Conservation (phyloP, 2,329 filamentous ascomycete species). For the Periglandula ipomoeae region DNA sequence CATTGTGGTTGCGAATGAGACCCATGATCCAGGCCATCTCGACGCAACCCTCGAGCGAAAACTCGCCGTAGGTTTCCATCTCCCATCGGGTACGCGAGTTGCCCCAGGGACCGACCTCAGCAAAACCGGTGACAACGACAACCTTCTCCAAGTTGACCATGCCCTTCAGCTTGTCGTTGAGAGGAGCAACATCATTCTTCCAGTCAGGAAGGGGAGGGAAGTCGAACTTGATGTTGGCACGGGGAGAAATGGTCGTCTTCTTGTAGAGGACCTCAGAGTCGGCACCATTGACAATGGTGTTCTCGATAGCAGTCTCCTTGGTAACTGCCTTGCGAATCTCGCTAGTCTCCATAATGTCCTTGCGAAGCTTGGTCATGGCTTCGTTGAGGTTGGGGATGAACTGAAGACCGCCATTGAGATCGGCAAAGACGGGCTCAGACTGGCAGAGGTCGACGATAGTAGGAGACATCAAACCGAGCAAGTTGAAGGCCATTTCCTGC, state of each 20-base stretch:
- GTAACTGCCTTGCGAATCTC: conserved; percentile 89
- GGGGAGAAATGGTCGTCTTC: conserved; percentile 85
- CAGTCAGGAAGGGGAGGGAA: conserved; percentile 88
- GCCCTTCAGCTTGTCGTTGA: conserved; percentile 81
- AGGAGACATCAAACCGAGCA: conserved; percentile 92
- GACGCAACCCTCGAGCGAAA: conserved; percentile 94
- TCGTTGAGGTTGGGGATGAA: conserved; percentile 95
- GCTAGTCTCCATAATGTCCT: conserved; percentile 90
- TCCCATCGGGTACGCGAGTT: conserved; percentile 98
- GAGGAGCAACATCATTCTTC: conserved; percentile 81
- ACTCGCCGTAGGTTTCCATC: conserved; percentile 95
- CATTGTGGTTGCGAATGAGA: conserved; percentile 97
- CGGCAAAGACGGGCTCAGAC: conserved; percentile 88
- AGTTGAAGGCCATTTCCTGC: conserved; percentile 99
- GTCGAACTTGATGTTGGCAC: conserved; percentile 96
- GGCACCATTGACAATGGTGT: conserved; percentile 94
- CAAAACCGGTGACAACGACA: conserved; percentile 92
- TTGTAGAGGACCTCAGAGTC: conserved; percentile 88
- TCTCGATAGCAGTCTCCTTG: conserved; percentile 92
- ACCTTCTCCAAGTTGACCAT: conserved; percentile 99
- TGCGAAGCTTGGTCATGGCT: conserved; percentile 85
- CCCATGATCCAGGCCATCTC: conserved; percentile 99
- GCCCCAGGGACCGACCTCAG: conserved; percentile 95
- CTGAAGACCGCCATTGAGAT: conserved; percentile 94
- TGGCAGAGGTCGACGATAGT: conserved; percentile 93